A percentile compares a stretch with the other conserved stretches of the same genome.
phyloP scores from a whole-genome alignment of 2,329 filamentous ascomycete genomes.

The Lasiodiplodia citricola region DNA sequence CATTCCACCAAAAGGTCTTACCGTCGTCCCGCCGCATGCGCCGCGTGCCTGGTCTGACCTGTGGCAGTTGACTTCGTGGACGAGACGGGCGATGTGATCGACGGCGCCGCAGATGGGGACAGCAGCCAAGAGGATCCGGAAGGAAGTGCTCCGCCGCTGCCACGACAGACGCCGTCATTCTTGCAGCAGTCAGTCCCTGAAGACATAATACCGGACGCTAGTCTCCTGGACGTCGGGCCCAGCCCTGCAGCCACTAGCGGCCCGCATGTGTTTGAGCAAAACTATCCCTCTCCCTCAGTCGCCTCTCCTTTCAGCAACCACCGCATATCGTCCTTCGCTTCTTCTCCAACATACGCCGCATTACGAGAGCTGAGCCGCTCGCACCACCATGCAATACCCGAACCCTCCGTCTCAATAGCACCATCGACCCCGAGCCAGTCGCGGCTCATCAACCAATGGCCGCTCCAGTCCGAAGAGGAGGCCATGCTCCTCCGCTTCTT shows the following conservation, averaged over 20 bases:
- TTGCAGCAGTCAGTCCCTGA: neutral
- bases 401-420: neutral
- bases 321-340: slow-evolving; percentile 27
- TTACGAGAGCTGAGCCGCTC: slow-evolving; percentile 30
- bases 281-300: neutral
- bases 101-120: slow-evolving; percentile 37
- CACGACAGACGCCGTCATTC: neutral
- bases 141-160: neutral
- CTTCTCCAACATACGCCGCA: slow-evolving; percentile 28
- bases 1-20: slow-evolving; percentile 40
- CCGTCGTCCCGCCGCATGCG: too few species aligned
- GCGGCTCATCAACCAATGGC: slow-evolving; percentile 41
- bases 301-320: slow-evolving; percentile 30
- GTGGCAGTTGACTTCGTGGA: slow-evolving; percentile 43
- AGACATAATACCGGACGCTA: neutral
- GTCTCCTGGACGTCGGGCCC: neutral
- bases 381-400: slow-evolving; percentile 9
- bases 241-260: neutral
- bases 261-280: neutral
- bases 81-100: slow-evolving; percentile 41
- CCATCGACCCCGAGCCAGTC: slow-evolving; percentile 35
- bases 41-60: slow-evolving; percentile 27
- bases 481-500: slow-evolving; percentile 45
- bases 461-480: slow-evolving; percentile 43
- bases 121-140: slow-evolving; percentile 27